A percentile compares a stretch with the other conserved stretches of the same genome.
phyloP scores from a whole-genome alignment of 2,329 filamentous ascomycete species.

The Xylogone sp. region DNA sequence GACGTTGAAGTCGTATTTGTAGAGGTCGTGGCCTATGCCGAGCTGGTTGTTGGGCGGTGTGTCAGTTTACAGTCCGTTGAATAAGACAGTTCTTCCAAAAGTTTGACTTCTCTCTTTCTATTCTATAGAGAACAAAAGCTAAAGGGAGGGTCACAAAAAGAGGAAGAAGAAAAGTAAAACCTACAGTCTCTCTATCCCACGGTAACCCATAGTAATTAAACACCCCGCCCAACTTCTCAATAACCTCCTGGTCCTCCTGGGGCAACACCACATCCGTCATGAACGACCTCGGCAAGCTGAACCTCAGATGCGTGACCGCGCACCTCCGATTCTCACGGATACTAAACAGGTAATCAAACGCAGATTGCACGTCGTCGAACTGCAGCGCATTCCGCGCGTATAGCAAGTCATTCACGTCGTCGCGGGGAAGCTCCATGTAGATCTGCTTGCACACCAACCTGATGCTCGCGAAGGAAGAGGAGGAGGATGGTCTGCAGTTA shows the following conservation, averaged over 20 bases:
- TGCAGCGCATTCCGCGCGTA: slow-evolving; percentile 16
- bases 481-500: slow-evolving; percentile 4
- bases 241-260: too few relatives aligned
- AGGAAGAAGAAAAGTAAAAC: slow-evolving; percentile 1
- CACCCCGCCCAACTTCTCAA: too few relatives aligned
- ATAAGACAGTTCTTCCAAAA: too few relatives aligned
- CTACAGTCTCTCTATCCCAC: slow-evolving; percentile 15
- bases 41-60: too few relatives aligned
- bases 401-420: slow-evolving; percentile 2
- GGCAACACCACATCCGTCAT: too few relatives aligned
- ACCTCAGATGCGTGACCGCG: slow-evolving; percentile 14
- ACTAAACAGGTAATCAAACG: slow-evolving; percentile 14
- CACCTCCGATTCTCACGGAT: slow-evolving; percentile 10
- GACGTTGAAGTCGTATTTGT: slow-evolving; percentile 2
- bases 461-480: slow-evolving; percentile 3
- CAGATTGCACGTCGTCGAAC: slow-evolving; percentile 11
- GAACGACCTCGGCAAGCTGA: slow-evolving; percentile 8
- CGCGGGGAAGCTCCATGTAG: slow-evolving; percentile 10
- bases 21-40: too few relatives aligned
- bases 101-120: too few relatives aligned
- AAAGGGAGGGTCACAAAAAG: slow-evolving; percentile 1
- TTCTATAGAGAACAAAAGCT: too few relatives aligned
- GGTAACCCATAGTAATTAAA: slow-evolving; percentile 19
- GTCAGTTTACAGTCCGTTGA: too few relatives aligned
- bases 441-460: slow-evolving; percentile 16